phyloP scores from a whole-genome alignment of 306 rosid species.

The Lathyrus aphaca region DNA sequence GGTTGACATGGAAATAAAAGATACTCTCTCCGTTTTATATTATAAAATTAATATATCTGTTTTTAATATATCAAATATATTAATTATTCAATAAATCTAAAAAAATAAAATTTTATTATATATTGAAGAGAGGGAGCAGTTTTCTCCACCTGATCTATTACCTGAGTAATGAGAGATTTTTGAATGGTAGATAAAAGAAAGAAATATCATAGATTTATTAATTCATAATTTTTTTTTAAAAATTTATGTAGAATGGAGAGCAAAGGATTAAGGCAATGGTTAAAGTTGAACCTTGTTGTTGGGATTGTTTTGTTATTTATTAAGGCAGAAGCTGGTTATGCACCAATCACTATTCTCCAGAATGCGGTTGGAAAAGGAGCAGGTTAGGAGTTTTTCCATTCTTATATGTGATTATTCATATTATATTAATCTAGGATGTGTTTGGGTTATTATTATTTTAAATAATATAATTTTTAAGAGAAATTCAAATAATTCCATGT shows the following conservation, averaged over 20 bases:
- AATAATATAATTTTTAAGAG: neutral
- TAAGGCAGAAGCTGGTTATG: constrained; percentile 55
- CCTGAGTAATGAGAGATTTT: neutral
- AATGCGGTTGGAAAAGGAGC: constrained; percentile 83
- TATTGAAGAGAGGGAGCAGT: too few species aligned
- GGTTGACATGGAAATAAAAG: neutral
- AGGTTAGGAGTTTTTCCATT: constrained; percentile 52
- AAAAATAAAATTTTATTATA: too few species aligned
- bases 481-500: too few species aligned
- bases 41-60: too few species aligned
- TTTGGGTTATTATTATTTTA: neutral
- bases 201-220: constrained; percentile 10
- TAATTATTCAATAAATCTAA: too few species aligned
- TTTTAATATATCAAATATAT: too few species aligned
- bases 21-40: too few species aligned
- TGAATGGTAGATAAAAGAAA: neutral
- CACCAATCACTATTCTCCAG: constrained; percentile 63
- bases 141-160: neutral
- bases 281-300: constrained; percentile 38
- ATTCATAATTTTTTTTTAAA: constrained; percentile 24
- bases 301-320: constrained; percentile 46
- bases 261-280: constrained; percentile 49
- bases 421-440: neutral
- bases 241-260: constrained; percentile 65
- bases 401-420: neutral